Evolutionary conservation across 345 rosid genomes (phyloP), one percentile per base, ranked within the genome.

Genomic region (Eucalyptus virginea): DNA sequence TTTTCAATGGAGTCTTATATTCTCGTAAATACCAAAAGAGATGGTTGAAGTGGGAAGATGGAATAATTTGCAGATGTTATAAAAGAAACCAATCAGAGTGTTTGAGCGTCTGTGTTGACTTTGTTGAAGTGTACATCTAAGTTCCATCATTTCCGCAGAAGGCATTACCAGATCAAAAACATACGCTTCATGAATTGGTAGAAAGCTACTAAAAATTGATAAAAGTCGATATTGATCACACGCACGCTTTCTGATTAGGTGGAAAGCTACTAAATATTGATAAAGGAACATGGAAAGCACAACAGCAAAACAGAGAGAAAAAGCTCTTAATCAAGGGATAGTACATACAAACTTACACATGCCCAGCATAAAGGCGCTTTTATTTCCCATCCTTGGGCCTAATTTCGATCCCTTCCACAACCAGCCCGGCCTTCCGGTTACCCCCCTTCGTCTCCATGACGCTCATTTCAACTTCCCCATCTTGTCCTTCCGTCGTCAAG

Each of bases 401-500:
- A 28, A 60, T 60, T 60, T 60, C 67, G 8, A 60, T 60, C 17
- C 67, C 32, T 26, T 60, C 32, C 67, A 60, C 67, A 60, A 91
- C 50, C 47, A 92, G 65, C 9, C 91, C 92, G 15, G 92, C n/a
- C 67, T 92, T 93, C 90, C 19, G 24, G 10, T 54, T 0, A 17
- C 62, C 80, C 28, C 56, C 21, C 44, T 91, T 86, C n/a, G 89
- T 56, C 62, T 56, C 62, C 62, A 56, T 56, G 62, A 56, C 28
- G 3, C 62, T 56, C 62, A 56, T 56, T 87, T 87, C 89, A 32
- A 92, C 4, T 65, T 91, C 91, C 28, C 87, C 88, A 77, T 87
- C 88, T 60, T 89, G 88, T 7, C 92, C 90, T 49, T 88, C 62
- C 52, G 81, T 21, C 44, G 49, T 92, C n/a, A 54, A 91, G 88